Evolutionary conservation across 2,329 filamentous ascomycete species (phyloP), one percentile per base, ranked within the genome.

Genomic region (Fusarium miscanthi): DNA sequence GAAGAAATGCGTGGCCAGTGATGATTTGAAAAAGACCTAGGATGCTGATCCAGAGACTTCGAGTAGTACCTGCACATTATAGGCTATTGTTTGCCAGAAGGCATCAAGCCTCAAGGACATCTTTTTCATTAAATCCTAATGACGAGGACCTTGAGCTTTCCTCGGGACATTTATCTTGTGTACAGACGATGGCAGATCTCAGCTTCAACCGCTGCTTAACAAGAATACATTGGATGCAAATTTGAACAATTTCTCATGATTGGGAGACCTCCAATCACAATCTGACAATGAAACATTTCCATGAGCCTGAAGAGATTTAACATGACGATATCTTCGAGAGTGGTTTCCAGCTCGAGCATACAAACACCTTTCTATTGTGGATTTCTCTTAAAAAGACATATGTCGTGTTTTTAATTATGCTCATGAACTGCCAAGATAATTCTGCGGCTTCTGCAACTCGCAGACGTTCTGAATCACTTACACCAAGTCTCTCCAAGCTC

Each of bases 341-440:
- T 19, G 10, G 5, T 23, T 35, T 35, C 48, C 9, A 35, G 46
- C 9, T 21, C n/a, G 3, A 25, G n/a, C 3, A 11, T 8, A 23
- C 30, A 35, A 51, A 14, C 30, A 5, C 30, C 19, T 6, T 25
- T 11, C 30, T 30, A 21, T 30, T 19, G 0, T 5, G 8, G 7
- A 23, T 19, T 5, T 33, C 30, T 8, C 0, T 2, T 10, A 23
- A 3, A 33, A 33, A 8, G 2, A 3, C 8, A 35, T 16, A 35
- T 25, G 2, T 3, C 2, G 3, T 14, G 2, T 7, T 49, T 7
- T 1, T 4, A 21, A 8, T 51, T 5, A 23, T 31, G 6, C n/a
- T 4, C 8, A 25, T 27, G 5, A 40, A n/a, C 5, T 4, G 19
- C 2, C 2, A n/a, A 4, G 3, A 27, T 11, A 12, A 21, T 27